Percentiles rank a stretch among this genome's conserved stretches.
Evolutionary conservation across 345 rosid species (phyloP).

Genomic region (Eucalyptus erythrocorys): DNA sequence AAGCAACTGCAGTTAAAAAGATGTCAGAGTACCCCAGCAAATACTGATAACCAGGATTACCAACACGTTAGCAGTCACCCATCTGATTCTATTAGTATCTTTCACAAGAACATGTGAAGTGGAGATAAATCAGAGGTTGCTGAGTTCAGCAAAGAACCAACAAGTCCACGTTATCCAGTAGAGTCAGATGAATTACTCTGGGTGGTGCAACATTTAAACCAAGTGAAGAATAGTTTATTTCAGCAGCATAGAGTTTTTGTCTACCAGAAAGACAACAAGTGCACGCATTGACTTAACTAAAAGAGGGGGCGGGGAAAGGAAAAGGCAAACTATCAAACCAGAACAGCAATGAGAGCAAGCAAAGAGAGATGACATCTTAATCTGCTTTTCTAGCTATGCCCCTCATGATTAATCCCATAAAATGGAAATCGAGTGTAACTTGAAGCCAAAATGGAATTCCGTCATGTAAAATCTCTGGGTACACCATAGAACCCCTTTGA

Average conservation of each 20-base stretch:
- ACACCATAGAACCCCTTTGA: not conserved
- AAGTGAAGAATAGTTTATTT: not conserved
- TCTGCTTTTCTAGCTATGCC: not conserved
- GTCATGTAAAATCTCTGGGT: not conserved
- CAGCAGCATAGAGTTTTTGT: not conserved
- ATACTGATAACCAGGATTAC: not conserved
- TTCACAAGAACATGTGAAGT: not conserved
- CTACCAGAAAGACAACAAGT: not conserved
- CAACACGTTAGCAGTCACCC: not conserved
- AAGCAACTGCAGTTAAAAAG: conserved; percentile 65
- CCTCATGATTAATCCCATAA: not conserved
- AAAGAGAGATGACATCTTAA: not conserved
- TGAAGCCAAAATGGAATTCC: not conserved
- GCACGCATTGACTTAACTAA: not conserved
- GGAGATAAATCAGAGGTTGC: not conserved
- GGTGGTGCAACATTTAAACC: not conserved
- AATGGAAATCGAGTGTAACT: not conserved
- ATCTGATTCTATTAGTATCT: not conserved
- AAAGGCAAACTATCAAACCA: not conserved
- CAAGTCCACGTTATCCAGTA: not conserved
- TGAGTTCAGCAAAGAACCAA: not conserved
- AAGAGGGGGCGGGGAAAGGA: not conserved
- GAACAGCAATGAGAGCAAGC: not conserved
- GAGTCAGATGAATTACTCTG: not conserved
- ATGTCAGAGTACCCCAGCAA: not conserved